phyloP scores from a whole-genome alignment of 1,284 basidiomycete species.

The Moesziomyces antarcticus region DNA sequence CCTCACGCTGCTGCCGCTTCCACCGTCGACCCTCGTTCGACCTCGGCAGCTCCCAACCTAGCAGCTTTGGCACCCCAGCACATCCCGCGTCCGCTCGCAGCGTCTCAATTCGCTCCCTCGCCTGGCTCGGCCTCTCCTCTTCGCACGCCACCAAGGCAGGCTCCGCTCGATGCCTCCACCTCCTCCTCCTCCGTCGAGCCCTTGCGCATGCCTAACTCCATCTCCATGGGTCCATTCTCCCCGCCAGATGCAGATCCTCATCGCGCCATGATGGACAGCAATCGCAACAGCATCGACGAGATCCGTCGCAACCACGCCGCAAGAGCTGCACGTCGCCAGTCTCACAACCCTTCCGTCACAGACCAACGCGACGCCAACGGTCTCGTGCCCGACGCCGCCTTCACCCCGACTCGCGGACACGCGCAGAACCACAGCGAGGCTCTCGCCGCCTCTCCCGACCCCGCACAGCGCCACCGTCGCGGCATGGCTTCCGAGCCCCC shows the following conservation, averaged over 20 bases:
- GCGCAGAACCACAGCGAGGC: conserved; percentile 31
- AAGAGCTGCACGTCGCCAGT: conserved; percentile 40
- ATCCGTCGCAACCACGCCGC: conserved; percentile 58
- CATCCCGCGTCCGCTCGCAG: conserved; percentile 47
- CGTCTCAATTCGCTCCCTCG: conserved; percentile 3
- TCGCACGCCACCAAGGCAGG: conserved; percentile 31
- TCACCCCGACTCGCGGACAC: conserved; percentile 24
- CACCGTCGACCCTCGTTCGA: conserved; percentile 18
- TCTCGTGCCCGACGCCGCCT: conserved; percentile 19
- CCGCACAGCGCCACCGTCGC: conserved; percentile 31
- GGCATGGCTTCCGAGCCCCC: conserved; percentile 45
- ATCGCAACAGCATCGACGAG: conserved; percentile 59
- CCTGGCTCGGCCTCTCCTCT: conserved; percentile 15
- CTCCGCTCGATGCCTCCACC: conserved; percentile 4
- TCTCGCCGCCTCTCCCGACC: conserved; percentile 16
- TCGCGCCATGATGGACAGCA: conserved; percentile 56
- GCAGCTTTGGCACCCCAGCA: conserved; percentile 50
- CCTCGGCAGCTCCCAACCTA: conserved; percentile 3
- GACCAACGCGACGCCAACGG: conserved; percentile 22
- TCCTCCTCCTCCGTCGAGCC: conserved; percentile 11
- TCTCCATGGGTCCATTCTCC: conserved; percentile 39
- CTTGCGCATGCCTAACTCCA: conserved; percentile 22
- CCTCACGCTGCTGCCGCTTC: conserved; percentile 3
- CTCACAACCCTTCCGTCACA: conserved; percentile 16
- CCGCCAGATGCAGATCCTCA: conserved; percentile 51